Percentiles rank a stretch among this genome's conserved stretches.
These are phyloP conservation scores for Thermochaetoides dissita DNA, from an alignment of 2,329 filamentous ascomycete species.

Conservation along the genomic window DNA sequence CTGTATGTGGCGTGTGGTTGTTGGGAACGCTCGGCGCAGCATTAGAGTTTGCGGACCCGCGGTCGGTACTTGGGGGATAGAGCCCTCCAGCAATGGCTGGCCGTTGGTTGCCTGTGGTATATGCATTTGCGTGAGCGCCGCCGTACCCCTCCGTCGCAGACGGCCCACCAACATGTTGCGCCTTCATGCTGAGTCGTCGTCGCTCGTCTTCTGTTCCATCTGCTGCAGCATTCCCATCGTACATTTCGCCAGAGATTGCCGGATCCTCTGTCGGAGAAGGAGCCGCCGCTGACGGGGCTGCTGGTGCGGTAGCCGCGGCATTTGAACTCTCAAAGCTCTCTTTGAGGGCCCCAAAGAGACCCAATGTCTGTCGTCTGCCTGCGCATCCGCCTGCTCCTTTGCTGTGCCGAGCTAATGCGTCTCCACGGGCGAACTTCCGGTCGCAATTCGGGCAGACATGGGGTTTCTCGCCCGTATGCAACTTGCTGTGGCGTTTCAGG, in stretches of 20 bases:
- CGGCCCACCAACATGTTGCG: slow-evolving; percentile 47
- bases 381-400: slow-evolving; percentile 94
- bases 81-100: slow-evolving; percentile 39
- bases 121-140: slow-evolving; percentile 56
- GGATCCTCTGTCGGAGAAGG: too few species aligned
- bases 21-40: slow-evolving; percentile 25
- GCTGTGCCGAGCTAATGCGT: slow-evolving; percentile 85
- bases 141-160: slow-evolving; percentile 35
- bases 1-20: slow-evolving; percentile 35
- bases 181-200: slow-evolving; percentile 56
- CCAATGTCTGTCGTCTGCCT: slow-evolving; percentile 70
- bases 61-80: slow-evolving; percentile 48
- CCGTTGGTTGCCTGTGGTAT: slow-evolving; percentile 52
- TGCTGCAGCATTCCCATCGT: slow-evolving; percentile 44
- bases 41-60: slow-evolving; percentile 27
- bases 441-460: slow-evolving; percentile 93
- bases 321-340: too few species aligned
- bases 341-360: too few species aligned
- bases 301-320: slow-evolving; percentile 20
- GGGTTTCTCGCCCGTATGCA: slow-evolving; percentile 90
- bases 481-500: slow-evolving; percentile 86
- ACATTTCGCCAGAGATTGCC: slow-evolving; percentile 39
- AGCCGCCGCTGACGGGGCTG: slow-evolving; percentile 26
- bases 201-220: slow-evolving; percentile 46
- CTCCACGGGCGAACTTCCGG: slow-evolving; percentile 84